Evolutionary conservation across 1,284 basidiomycete species (phyloP).

Genomic region (Puccinia brachypodii): DNA sequence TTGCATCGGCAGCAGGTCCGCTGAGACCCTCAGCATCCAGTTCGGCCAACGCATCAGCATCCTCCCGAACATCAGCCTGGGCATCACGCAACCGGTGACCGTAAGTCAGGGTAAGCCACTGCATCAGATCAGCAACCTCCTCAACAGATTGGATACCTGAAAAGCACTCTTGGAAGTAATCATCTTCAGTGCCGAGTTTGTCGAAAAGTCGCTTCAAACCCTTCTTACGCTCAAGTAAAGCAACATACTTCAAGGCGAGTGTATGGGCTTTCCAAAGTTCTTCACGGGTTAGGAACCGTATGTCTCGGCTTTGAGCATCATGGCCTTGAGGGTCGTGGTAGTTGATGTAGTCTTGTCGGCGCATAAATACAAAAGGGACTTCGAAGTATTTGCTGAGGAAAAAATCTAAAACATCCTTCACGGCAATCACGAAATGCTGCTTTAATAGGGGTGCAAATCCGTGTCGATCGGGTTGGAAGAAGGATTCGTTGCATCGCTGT

Average conservation of each 20-base stretch:
- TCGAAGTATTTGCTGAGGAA: constrained; percentile 85
- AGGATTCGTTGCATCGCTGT: constrained; percentile 63
- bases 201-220: constrained; percentile 68
- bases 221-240: constrained; percentile 72
- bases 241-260: constrained; percentile 81
- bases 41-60: constrained; percentile 48
- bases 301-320: constrained; percentile 55
- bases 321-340: constrained; percentile 61
- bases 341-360: constrained; percentile 85
- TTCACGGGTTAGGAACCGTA: constrained; percentile 71
- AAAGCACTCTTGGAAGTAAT: constrained; percentile 71
- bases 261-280: constrained; percentile 85
- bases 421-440: constrained; percentile 72
- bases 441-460: constrained; percentile 67
- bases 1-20: constrained; percentile 1
- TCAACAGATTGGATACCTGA: constrained; percentile 66
- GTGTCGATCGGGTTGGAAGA: constrained; percentile 60
- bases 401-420: constrained; percentile 76
- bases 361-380: constrained; percentile 91
- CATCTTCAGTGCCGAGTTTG: constrained; percentile 66
- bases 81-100: constrained; percentile 63
- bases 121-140: constrained; percentile 83
- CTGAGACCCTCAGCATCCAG: constrained; percentile 58
- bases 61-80: constrained; percentile 61
- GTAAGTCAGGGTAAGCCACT: constrained; percentile 86